Evolutionary conservation across 1,284 basidiomycete genomes (phyloP).

Genomic region (Cryptococcus sp.): DNA sequence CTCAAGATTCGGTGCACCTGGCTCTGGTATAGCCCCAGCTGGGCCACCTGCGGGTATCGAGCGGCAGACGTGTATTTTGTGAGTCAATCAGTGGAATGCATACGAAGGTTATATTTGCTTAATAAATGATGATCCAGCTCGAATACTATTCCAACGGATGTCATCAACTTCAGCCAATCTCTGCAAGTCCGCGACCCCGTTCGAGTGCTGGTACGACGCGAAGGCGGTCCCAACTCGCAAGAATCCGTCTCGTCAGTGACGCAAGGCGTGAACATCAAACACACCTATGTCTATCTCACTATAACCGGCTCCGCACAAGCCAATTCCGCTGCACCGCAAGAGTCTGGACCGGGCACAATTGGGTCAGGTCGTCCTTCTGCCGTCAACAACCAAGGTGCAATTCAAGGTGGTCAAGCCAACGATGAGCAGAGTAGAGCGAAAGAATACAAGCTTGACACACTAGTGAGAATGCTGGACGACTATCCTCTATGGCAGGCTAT

Average conservation of each 20-base stretch:
- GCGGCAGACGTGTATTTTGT: constrained; percentile 90
- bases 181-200: constrained; percentile 86
- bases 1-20: constrained; percentile 28
- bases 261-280: constrained; percentile 70
- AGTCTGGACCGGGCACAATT: constrained; percentile 75
- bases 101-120: neutral
- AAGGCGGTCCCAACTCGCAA: constrained; percentile 64
- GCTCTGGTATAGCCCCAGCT: constrained; percentile 11
- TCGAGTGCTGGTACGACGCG: constrained; percentile 91
- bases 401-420: constrained; percentile 58
- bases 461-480: constrained; percentile 90
- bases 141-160: constrained; percentile 59
- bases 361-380: constrained; percentile 68
- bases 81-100: constrained; percentile 13
- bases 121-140: constrained; percentile 50
- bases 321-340: constrained; percentile 57
- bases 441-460: constrained; percentile 96
- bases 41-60: constrained; percentile 55
- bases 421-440: constrained; percentile 84
- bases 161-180: constrained; percentile 57
- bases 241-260: constrained; percentile 52
- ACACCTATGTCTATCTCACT: constrained; percentile 89
- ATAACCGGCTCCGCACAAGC: constrained; percentile 78
- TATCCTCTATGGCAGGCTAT: constrained; percentile 68
- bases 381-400: constrained; percentile 11